These are phyloP conservation scores for Coemansia sp. DNA, from an alignment of 192 early-diverging fungal genomes.

Conservation along the genomic window DNA sequence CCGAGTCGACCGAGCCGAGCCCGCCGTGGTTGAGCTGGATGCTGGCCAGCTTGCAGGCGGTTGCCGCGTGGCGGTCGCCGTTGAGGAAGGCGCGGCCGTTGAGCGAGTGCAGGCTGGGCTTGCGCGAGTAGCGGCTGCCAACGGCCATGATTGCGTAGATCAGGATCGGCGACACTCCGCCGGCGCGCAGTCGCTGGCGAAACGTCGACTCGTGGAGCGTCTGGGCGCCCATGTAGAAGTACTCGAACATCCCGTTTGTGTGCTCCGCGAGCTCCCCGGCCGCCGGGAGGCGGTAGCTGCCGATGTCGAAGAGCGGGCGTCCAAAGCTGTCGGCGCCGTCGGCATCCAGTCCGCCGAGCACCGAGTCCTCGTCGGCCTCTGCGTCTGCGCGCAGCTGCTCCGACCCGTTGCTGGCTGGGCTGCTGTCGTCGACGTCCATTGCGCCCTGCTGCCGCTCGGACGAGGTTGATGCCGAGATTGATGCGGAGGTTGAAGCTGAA, in stretches of 20 bases:
- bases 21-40: constrained; percentile 49
- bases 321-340: constrained; percentile 49
- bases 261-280: constrained; percentile 43
- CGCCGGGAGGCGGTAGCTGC: constrained; percentile 34
- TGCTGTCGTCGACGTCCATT: background rate
- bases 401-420: background rate
- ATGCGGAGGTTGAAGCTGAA: too few relatives aligned
- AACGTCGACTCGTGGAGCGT: constrained; percentile 48
- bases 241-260: constrained; percentile 52
- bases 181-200: constrained; percentile 26
- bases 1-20: constrained; percentile 36
- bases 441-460: too few relatives aligned
- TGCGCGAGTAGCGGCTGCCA: constrained; percentile 52
- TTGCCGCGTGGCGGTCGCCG: constrained; percentile 51
- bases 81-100: constrained; percentile 55
- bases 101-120: constrained; percentile 53
- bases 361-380: constrained; percentile 38
- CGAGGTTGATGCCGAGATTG: too few relatives aligned
- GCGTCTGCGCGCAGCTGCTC: constrained; percentile 1
- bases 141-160: constrained; percentile 55
- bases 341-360: constrained; percentile 37
- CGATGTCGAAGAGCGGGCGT: constrained; percentile 39
- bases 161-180: constrained; percentile 47
- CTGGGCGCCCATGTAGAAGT: constrained; percentile 55
- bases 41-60: constrained; percentile 47